Base-by-base conservation (phyloP, 2,329 filamentous ascomycete species). In the Zasmidium cellare region DNA sequence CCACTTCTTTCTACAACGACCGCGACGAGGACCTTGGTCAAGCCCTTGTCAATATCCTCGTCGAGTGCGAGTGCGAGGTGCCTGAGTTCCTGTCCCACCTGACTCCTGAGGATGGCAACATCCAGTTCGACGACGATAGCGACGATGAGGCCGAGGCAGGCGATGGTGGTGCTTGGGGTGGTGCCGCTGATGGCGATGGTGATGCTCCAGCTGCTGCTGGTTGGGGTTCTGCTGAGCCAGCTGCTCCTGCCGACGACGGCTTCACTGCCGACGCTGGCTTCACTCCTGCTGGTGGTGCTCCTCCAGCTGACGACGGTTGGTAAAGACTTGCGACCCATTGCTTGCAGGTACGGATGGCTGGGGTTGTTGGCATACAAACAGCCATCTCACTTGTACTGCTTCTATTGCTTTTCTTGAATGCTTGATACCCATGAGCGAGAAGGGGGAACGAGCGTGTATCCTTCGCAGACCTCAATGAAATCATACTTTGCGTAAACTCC, bases 1-100 rank as follows among this genome's bases (percentile, higher is more conserved):
- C 94, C 0, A 93, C 90, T 0, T 96, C 93, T 0, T 93, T 99
- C 77, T 97, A 88, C 79, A 91, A 87, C 23, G 87, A 92, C 1
- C 79, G 82, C 0, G 90, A 97, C 67, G 84, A 89, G 56, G 82
- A 87, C 2, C 77, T 97, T 45, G 91, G 83, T 0, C 80, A 83
- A 9, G 85, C 89, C 1, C 80, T 99, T 0, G 89, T 91, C 38
- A 92, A 92, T 72, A 86, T 91, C 5, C 80, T 99, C 0, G 70
- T 96, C 0, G 93, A 97, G 75, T 90, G 86, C 3, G 81, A 86
- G 3, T 91, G 96, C 74, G 75, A 80, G 0, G 76, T 99, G 23
- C 94, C 94, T 0, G 89, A 96, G 0, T 97, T 97, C 71, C 82
- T 97, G 0, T 71, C 88, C 64, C 63, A 79, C 0, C 86, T 84